phyloP scores from a whole-genome alignment of 2,329 filamentous ascomycete species.

The Aspergillus arachidicola region DNA sequence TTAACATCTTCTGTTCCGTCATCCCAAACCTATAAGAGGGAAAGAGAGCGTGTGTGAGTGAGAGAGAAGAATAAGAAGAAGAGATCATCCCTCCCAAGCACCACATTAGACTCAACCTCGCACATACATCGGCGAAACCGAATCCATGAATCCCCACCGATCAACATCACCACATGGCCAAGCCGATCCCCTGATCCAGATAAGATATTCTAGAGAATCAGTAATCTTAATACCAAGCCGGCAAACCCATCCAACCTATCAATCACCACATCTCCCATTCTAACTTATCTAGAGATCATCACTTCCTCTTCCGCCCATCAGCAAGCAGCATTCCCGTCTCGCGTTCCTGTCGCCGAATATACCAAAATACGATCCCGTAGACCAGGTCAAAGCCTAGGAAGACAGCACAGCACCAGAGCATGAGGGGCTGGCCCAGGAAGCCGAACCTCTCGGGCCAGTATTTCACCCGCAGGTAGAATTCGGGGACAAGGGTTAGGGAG shows the following conservation, averaged over 20 bases:
- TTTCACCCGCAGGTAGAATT: not conserved
- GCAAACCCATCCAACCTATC: not conserved
- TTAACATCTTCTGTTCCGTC: too few relatives aligned
- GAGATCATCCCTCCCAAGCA: too few relatives aligned
- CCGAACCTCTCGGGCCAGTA: not conserved
- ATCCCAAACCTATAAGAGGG: too few relatives aligned
- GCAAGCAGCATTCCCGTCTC: not conserved
- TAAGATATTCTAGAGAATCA: too few relatives aligned
- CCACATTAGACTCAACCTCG: too few relatives aligned
- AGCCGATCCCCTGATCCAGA: too few relatives aligned
- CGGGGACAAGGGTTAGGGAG: not conserved
- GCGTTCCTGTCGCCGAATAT: not conserved
- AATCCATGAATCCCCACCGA: too few relatives aligned
- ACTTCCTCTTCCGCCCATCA: not conserved
- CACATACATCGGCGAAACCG: too few relatives aligned
- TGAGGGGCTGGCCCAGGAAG: not conserved
- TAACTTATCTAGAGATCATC: not conserved
- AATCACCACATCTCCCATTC: too few relatives aligned
- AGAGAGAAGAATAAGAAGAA: too few relatives aligned
- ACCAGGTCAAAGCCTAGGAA: not conserved
- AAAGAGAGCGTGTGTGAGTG: too few relatives aligned
- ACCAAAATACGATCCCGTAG: not conserved
- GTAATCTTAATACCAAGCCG: not conserved
- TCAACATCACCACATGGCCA: too few relatives aligned
- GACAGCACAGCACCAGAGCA: not conserved